Percentiles rank a stretch among this genome's conserved stretches.
phyloP scores from a whole-genome alignment of 805 yeast species.

The Candida arabinofermentans region DNA sequence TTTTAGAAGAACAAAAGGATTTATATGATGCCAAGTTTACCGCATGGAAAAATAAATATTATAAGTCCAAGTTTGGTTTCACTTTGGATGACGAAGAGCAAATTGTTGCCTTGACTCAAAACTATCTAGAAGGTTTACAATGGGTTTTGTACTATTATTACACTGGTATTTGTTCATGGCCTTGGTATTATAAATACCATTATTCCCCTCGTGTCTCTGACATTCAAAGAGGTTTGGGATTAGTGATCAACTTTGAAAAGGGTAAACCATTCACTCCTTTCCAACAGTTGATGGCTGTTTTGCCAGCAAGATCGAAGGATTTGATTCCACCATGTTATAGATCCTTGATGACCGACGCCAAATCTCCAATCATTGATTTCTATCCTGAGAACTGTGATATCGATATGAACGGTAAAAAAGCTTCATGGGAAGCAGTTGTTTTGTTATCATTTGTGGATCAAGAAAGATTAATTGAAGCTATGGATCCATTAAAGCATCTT shows the following conservation, averaged over 20 bases:
- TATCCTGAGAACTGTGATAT: conserved; percentile 85
- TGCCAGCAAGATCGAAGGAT: conserved; percentile 84
- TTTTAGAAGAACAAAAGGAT: conserved; percentile 48
- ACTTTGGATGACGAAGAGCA: conserved; percentile 56
- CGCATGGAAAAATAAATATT: conserved; percentile 83
- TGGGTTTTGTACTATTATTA: conserved; percentile 95
- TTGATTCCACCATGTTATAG: conserved; percentile 78
- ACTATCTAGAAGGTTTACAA: conserved; percentile 90
- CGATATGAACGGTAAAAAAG: conserved; percentile 92
- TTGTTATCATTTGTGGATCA: conserved; percentile 89
- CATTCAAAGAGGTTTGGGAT: conserved; percentile 65
- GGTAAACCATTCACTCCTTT: conserved; percentile 87
- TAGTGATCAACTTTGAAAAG: conserved; percentile 55
- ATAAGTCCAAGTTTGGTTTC: conserved; percentile 74
- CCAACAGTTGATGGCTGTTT: conserved; percentile 95
- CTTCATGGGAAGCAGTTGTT: conserved; percentile 97
- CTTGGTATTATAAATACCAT: conserved; percentile 88
- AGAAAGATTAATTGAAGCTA: conserved; percentile 63
- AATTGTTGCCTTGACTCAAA: conserved; percentile 62
- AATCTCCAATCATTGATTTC: conserved; percentile 84
- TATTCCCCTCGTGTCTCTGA: conserved; percentile 95
- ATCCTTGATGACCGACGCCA: conserved; percentile 77
- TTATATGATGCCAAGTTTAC: conserved; percentile 72
- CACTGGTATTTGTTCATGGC: conserved; percentile 91
- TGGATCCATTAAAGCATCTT: conserved; percentile 59